Evolutionary conservation across 495 filamentous ascomycete species (phyloP).

Genomic region (Xylona heveae): DNA sequence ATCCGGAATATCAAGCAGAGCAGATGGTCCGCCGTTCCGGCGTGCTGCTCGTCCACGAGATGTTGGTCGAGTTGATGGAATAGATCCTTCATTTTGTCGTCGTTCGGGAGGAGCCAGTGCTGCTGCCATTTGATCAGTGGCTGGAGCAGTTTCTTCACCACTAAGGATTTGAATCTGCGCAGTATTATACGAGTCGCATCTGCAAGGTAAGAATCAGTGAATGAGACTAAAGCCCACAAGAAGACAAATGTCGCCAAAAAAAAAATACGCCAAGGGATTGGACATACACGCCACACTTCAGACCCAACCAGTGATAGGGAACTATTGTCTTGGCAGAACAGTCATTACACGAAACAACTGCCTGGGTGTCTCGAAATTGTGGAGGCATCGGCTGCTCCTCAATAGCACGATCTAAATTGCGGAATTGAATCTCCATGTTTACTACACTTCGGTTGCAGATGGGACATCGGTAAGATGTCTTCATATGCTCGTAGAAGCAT

Average conservation of each 20-base stretch:
- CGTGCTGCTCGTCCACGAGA: not conserved
- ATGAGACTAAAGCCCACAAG: not conserved
- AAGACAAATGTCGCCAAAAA: not conserved
- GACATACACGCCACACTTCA: conserved; percentile 59
- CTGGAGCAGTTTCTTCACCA: conserved; percentile 14
- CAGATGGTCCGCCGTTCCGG: not conserved
- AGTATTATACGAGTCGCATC: conserved; percentile 70
- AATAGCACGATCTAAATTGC: conserved; percentile 70
- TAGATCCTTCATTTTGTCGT: not conserved
- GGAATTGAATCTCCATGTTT: conserved; percentile 94
- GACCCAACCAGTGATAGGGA: conserved; percentile 82
- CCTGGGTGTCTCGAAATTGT: conserved; percentile 59
- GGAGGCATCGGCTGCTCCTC: conserved; percentile 76
- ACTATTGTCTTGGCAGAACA: conserved; percentile 71
- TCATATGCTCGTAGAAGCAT: conserved; percentile 71
- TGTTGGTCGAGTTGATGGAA: not conserved
- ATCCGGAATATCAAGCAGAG: not conserved
- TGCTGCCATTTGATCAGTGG: conserved; percentile 8
- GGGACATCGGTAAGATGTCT: conserved; percentile 78
- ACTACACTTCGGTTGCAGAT: conserved; percentile 82
- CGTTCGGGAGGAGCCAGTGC: no score
- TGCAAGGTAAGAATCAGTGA: conserved; percentile 6
- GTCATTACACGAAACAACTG: conserved; percentile 80
- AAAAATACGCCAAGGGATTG: not conserved
- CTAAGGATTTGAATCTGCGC: conserved; percentile 42